Evolutionary conservation across 306 rosid species (phyloP), one percentile per base, ranked within the genome.

Genomic region (Rosa persica): DNA sequence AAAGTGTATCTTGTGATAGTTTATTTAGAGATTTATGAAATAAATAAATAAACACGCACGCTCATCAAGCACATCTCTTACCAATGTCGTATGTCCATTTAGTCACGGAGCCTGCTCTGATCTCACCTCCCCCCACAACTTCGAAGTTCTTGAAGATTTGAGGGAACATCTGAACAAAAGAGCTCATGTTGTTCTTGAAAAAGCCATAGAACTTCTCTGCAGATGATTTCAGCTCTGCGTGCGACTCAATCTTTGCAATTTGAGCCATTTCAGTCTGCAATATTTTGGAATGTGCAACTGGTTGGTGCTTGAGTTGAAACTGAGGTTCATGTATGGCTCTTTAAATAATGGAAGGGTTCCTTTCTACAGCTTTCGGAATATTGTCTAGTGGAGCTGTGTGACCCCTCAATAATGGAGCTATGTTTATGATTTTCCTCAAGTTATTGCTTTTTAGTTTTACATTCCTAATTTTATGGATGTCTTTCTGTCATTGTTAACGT

Each of bases 191-290:
- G 58, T 44, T 70, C 66, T 78, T 62, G 6, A 75, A 75, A 78
- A 75, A 83, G 19, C 72, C 81, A 71, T 62, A 71, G 34, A 75
- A 83, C 75, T 71, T 70, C 36, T 51, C 78, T 17, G 75, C 67
- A 1, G 75, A 6, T 1, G 81, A 64, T 36, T 72, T 83, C 49
- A 79, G 52, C 67, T 55, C 78, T n/a, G 74, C 60, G 42, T 72
- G 79, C 11, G 61, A 78, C 67, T 78, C 79, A 68, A 70, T 38
- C 74, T 62, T 83, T 3, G 67, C 60, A 70, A 23, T 71, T 25
- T 71, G 61, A 27, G 75, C 61, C 75, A 48, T 40, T 19, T 39
- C 17, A 15, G 5, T 40, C 34, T 38, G 23, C 60, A 20, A 20
- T 20, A 54, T n/a, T 8, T 8, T 51, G 57, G 22, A 16, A 5